Evolutionary conservation across 768 basidiomycete species (phyloP).

Genomic region (Thelephora ganbajun): DNA sequence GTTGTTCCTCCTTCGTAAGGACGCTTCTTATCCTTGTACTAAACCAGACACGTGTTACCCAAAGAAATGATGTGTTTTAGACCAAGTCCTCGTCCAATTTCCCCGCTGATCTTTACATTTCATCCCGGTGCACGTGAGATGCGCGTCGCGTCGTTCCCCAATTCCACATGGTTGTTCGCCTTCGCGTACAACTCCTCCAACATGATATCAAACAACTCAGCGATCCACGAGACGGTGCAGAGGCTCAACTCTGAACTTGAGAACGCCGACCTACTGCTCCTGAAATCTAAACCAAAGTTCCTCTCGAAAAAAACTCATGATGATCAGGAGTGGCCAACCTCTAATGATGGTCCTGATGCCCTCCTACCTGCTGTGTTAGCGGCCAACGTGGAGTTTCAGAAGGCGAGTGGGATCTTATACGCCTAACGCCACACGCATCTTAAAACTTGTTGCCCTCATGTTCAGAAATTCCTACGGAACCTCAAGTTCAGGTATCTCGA

Average conservation of each 20-base stretch:
- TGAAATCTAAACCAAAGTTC: background rate
- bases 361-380: background rate
- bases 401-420: background rate
- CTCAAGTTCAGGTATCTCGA: slow-evolving; percentile 86
- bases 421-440: background rate
- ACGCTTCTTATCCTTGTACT: too few species aligned
- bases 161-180: too few species aligned
- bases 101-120: too few species aligned
- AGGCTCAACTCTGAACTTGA: background rate
- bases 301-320: background rate
- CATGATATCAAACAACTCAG: background rate
- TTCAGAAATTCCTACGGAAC: slow-evolving; percentile 57
- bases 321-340: background rate
- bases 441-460: background rate
- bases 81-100: too few species aligned
- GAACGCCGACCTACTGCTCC: background rate
- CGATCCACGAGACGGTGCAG: background rate
- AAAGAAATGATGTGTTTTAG: too few species aligned
- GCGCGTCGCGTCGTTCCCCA: too few species aligned
- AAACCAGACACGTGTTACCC: too few species aligned
- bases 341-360: background rate
- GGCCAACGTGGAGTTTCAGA: background rate
- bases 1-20: too few species aligned
- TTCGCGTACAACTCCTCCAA: background rate
- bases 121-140: too few species aligned